Evolutionary conservation across 805 yeast species (phyloP).

Genomic region (Spathaspora gorwiae): DNA sequence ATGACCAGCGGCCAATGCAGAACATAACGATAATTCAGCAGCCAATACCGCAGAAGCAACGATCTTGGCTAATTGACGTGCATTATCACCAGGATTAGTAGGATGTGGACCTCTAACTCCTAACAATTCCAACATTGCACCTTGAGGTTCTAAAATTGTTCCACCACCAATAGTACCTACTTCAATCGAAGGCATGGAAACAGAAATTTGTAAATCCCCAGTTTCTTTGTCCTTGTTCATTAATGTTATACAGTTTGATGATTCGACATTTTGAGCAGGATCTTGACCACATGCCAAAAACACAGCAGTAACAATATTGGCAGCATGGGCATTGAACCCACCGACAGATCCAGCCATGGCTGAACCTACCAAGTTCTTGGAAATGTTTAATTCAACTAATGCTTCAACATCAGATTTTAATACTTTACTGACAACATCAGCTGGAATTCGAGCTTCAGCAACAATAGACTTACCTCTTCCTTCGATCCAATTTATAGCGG

Average conservation of each 20-base stretch:
- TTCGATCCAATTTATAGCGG: slow-evolving; percentile 98
- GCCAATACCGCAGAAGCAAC: slow-evolving; percentile 95
- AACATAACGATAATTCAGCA: slow-evolving; percentile 88
- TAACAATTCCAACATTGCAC: slow-evolving; percentile 88
- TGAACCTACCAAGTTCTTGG: slow-evolving; percentile 90
- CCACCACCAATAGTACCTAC: slow-evolving; percentile 99
- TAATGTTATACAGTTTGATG: slow-evolving; percentile 94
- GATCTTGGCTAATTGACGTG: slow-evolving; percentile 86
- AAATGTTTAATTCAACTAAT: slow-evolving; percentile 80
- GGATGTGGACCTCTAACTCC: slow-evolving; percentile 97
- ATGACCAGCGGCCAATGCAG: slow-evolving; percentile 98
- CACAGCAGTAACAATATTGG: slow-evolving; percentile 92
- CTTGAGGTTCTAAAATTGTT: slow-evolving; percentile 94
- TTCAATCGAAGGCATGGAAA: slow-evolving; percentile 98
- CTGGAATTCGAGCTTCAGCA: slow-evolving; percentile 90
- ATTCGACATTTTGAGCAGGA: slow-evolving; percentile 99
- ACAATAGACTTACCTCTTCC: slow-evolving; percentile 98
- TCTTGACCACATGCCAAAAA: slow-evolving; percentile 96
- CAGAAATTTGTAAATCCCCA: slow-evolving; percentile 86
- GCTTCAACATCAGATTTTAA: slow-evolving; percentile 91
- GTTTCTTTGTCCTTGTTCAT: slow-evolving; percentile 57
- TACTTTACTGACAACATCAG: slow-evolving; percentile 71
- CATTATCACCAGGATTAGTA: slow-evolving; percentile 88
- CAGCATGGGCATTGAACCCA: slow-evolving; percentile 98
- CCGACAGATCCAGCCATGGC: slow-evolving; percentile 99